A percentile compares a stretch with the other conserved stretches of the same genome.
Conservation (phyloP, 2,329 filamentous ascomycete species). For the Cladosporium cucumerinum region DNA sequence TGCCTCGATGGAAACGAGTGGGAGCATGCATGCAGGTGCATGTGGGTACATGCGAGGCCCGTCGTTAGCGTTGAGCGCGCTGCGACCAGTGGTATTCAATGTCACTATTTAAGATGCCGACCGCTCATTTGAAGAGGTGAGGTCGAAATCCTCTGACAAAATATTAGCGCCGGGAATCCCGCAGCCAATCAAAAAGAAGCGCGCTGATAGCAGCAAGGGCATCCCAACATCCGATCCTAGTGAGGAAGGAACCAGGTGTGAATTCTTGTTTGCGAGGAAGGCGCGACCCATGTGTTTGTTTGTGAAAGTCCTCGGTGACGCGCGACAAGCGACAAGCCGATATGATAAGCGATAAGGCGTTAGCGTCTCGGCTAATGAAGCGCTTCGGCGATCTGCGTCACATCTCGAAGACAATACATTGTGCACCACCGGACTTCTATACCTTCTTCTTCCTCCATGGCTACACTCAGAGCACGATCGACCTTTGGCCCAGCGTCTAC, state of each 20-base stretch:
- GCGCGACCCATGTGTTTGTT: not conserved
- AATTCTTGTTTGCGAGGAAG: not conserved
- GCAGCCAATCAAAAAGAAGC: not conserved
- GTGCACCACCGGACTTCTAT: not conserved
- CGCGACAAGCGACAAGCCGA: not conserved
- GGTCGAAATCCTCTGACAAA: not conserved
- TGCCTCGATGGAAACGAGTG: not conserved
- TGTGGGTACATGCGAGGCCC: not conserved
- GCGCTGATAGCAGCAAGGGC: not conserved
- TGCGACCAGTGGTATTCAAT: not conserved
- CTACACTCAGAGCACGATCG: not conserved
- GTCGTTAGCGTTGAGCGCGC: not conserved
- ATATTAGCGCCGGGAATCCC: not conserved
- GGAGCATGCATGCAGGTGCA: not conserved
- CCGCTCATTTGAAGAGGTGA: not conserved
- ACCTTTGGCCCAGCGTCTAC: not conserved
- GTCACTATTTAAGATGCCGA: not conserved
- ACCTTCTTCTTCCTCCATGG: not conserved
- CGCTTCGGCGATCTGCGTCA: not conserved
- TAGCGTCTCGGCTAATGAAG: not conserved
- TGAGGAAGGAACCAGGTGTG: not conserved
- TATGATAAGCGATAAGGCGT: not conserved
- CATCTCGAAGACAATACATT: not conserved
- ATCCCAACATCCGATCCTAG: not conserved
- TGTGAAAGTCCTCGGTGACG: not conserved